Evolutionary conservation across 257 asterid genomes (phyloP).

Genomic region (Capsicum baccatum): DNA sequence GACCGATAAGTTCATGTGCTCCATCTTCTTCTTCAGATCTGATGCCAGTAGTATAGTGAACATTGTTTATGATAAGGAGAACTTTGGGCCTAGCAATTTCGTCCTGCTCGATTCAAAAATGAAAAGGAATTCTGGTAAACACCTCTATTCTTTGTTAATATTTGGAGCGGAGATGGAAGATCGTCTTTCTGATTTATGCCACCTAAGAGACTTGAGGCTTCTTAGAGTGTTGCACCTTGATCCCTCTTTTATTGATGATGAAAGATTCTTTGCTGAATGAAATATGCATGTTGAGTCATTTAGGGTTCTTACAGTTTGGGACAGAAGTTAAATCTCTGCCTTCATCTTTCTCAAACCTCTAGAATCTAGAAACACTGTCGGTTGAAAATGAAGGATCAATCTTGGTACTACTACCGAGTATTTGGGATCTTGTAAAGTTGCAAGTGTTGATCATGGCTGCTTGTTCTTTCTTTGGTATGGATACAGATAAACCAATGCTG

Average conservation of each 20-base stretch:
- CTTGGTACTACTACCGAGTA: background rate
- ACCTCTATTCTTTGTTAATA: background rate
- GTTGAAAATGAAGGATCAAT: background rate
- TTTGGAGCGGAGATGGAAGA: background rate
- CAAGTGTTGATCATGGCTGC: fast-evolving
- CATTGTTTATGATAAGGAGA: background rate
- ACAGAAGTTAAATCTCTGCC: background rate
- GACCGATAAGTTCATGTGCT: too few relatives aligned
- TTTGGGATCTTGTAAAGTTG: conserved; percentile 7
- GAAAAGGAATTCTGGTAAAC: conserved; percentile 28
- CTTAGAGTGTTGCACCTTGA: conserved; percentile 32
- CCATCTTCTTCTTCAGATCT: too few relatives aligned
- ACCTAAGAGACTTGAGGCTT: conserved; percentile 29
- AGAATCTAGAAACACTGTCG: background rate
- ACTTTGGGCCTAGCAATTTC: background rate
- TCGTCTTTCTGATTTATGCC: background rate
- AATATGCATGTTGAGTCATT: background rate
- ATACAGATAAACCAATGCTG: background rate
- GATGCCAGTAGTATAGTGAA: too few relatives aligned
- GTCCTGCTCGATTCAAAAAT: background rate
- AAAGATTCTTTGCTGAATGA: conserved; percentile 27
- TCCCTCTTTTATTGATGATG: background rate
- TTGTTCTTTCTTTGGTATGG: background rate
- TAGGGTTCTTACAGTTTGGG: background rate
- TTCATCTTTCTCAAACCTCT: background rate